Percentiles rank a stretch among this genome's conserved stretches.
These are phyloP conservation scores for Taphrina confusa DNA, from an alignment of 1,139 yeast genomes.

Conservation along the genomic window DNA sequence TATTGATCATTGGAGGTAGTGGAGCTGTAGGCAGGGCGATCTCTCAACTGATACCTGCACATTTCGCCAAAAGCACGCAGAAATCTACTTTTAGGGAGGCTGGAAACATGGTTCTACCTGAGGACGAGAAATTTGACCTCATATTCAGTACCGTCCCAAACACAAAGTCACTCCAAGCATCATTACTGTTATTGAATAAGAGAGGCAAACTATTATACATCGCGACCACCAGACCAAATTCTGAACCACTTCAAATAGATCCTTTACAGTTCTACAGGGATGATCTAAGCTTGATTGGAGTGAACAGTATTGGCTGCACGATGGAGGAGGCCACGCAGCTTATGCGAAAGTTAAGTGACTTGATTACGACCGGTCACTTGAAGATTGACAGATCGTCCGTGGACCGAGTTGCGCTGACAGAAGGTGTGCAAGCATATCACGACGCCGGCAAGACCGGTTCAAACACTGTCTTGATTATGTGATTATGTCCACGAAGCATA, in stretches of 20 bases:
- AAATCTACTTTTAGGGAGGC: not conserved
- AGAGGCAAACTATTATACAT: not conserved
- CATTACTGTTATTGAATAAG: not conserved
- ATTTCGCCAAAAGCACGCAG: not conserved
- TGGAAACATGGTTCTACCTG: not conserved
- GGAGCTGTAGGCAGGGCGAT: constrained; percentile 11
- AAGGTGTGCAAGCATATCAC: constrained; percentile 1
- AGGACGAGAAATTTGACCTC: not conserved
- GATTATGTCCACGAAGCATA: too few species aligned
- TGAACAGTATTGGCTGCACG: constrained; percentile 3
- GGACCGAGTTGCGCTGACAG: not conserved
- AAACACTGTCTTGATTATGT: not conserved
- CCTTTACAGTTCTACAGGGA: constrained; percentile 13
- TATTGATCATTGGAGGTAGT: constrained; percentile 15
- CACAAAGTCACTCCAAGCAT: not conserved
- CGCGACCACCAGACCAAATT: not conserved
- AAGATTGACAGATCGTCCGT: not conserved
- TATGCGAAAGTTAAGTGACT: not conserved
- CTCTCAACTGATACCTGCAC: not conserved
- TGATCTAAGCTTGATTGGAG: not conserved
- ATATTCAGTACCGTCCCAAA: constrained; percentile 10
- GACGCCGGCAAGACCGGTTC: not conserved
- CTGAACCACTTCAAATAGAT: not conserved
- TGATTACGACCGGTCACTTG: not conserved
- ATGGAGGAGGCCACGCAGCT: not conserved